phyloP scores from a whole-genome alignment of 495 filamentous ascomycete genomes.

The Penicillium daleae region DNA sequence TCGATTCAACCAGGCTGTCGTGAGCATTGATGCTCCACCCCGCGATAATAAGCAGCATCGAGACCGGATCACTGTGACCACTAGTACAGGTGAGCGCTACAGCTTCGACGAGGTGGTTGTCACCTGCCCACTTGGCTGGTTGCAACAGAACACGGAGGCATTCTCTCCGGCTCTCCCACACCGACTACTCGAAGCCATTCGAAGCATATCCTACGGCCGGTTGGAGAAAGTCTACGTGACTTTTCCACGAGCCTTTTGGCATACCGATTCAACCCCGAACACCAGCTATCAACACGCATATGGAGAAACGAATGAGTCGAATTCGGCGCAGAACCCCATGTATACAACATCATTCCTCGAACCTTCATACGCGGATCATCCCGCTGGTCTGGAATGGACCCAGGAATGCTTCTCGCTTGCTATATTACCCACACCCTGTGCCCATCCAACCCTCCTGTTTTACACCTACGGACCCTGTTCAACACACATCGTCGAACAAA shows the following conservation, averaged over 20 bases:
- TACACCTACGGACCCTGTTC: slow-evolving; percentile 77
- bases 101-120: slow-evolving; percentile 85
- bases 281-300: neutral
- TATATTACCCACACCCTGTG: slow-evolving; percentile 58
- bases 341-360: slow-evolving; percentile 49
- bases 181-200: slow-evolving; percentile 70
- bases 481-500: slow-evolving; percentile 52
- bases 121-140: slow-evolving; percentile 85
- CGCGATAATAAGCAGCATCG: slow-evolving; percentile 16
- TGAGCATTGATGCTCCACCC: slow-evolving; percentile 45
- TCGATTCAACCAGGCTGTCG: slow-evolving; percentile 58
- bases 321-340: slow-evolving; percentile 21
- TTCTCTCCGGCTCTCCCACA: slow-evolving; percentile 73
- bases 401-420: slow-evolving; percentile 81
- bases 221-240: slow-evolving; percentile 93
- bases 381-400: slow-evolving; percentile 70
- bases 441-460: slow-evolving; percentile 89
- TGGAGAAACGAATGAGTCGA: slow-evolving; percentile 8
- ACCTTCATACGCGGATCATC: slow-evolving; percentile 70
- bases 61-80: slow-evolving; percentile 56
- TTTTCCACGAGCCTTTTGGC: slow-evolving; percentile 76
- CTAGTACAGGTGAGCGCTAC: slow-evolving; percentile 52
- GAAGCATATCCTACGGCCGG: slow-evolving; percentile 79
- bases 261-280: slow-evolving; percentile 20
- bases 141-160: slow-evolving; percentile 72